phyloP scores from a whole-genome alignment of 208 protist genomes.

The Acanthamoeba castellanii region DNA sequence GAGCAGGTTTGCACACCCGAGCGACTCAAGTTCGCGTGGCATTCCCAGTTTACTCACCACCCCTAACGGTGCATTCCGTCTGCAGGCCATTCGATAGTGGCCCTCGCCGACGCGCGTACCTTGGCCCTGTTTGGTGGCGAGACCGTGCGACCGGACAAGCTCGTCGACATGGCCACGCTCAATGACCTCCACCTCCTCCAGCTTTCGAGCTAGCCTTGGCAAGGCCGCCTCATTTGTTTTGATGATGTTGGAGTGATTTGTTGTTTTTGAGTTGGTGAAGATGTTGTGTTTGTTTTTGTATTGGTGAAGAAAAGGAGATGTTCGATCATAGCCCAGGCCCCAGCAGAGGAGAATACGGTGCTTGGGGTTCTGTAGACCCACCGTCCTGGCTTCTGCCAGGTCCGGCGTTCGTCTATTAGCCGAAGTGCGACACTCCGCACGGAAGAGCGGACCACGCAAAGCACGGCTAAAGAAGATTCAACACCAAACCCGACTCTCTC shows the following conservation, averaged over 20 bases:
- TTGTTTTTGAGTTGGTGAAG: too few relatives aligned
- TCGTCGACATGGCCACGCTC: slow-evolving; percentile 1
- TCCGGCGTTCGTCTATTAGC: slow-evolving; percentile 30
- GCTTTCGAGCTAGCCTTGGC: neutral
- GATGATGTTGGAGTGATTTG: too few relatives aligned
- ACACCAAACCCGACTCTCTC: neutral
- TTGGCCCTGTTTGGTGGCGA: neutral
- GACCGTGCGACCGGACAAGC: neutral
- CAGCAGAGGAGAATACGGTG: slow-evolving; percentile 51
- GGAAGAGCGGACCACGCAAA: neutral
- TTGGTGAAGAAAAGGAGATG: neutral
- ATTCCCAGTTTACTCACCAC: neutral
- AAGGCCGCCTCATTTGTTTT: too few relatives aligned
- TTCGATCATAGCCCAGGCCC: slow-evolving; percentile 56
- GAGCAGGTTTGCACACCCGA: neutral
- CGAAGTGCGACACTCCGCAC: slow-evolving; percentile 6
- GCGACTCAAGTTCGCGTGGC: too few relatives aligned
- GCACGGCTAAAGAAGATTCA: slow-evolving; percentile 67
- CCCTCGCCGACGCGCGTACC: neutral
- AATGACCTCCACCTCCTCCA: neutral
- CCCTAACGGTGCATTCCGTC: too few relatives aligned
- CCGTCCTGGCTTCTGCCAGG: neutral
- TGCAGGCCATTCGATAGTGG: neutral
- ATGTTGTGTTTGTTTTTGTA: neutral
- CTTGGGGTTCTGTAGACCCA: slow-evolving; percentile 56